Evolutionary conservation across 352 stramenopile genomes (phyloP).

Genomic region (Pythium coloratum): DNA sequence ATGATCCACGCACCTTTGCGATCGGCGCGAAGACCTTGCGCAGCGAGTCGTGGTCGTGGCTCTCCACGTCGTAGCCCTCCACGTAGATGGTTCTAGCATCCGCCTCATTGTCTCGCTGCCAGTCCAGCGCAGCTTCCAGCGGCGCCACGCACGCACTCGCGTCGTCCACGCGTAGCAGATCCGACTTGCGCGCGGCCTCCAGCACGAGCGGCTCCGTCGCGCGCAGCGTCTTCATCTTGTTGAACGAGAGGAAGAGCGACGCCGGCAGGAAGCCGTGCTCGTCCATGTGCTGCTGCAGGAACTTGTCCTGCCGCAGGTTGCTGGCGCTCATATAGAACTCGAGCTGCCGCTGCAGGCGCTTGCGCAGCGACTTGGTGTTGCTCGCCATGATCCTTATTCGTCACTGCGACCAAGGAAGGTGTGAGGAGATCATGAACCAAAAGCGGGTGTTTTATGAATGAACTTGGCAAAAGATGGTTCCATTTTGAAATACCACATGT

Average conservation of each 20-base stretch:
- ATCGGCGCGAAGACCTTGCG: slow-evolving; percentile 53
- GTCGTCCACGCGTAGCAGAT: slow-evolving; percentile 44
- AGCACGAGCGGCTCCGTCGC: slow-evolving; percentile 59
- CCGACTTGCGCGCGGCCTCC: slow-evolving; percentile 59
- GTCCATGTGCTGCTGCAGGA: slow-evolving; percentile 76
- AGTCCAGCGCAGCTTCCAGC: slow-evolving; percentile 25
- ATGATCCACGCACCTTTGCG: slow-evolving; percentile 43
- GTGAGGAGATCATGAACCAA: neutral
- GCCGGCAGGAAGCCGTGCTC: slow-evolving; percentile 54
- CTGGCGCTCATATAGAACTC: slow-evolving; percentile 82
- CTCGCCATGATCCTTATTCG: slow-evolving; percentile 5
- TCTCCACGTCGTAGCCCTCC: slow-evolving; percentile 50
- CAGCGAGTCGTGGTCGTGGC: slow-evolving; percentile 72
- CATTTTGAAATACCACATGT: neutral
- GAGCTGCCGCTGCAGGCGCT: slow-evolving; percentile 76
- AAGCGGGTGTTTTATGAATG: neutral
- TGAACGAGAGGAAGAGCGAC: slow-evolving; percentile 68
- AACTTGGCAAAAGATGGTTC: too few relatives aligned
- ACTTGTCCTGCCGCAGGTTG: slow-evolving; percentile 82
- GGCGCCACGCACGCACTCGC: slow-evolving; percentile 45
- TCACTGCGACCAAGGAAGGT: too few relatives aligned
- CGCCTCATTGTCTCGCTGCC: neutral
- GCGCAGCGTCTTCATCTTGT: slow-evolving; percentile 45
- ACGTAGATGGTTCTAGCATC: slow-evolving; percentile 68
- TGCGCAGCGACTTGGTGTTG: slow-evolving; percentile 57